These are phyloP conservation scores for Gamsiella multidivaricata DNA, from an alignment of 192 early-diverging fungal genomes.

Conservation along the genomic window DNA sequence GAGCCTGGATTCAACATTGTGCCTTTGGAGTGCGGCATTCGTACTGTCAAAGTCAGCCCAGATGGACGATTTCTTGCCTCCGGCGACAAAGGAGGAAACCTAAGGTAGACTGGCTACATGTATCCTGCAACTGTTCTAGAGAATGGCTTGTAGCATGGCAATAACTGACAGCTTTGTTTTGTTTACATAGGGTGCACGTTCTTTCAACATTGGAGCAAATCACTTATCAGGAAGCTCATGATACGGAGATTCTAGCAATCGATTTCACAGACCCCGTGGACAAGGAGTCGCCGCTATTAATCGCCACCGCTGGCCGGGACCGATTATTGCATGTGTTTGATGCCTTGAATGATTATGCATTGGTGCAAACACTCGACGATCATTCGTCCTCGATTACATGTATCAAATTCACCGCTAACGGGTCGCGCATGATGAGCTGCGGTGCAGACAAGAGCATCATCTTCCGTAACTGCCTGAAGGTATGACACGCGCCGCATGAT, in stretches of 20 bases:
- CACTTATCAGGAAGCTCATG: slow-evolving; percentile 78
- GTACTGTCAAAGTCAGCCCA: slow-evolving; percentile 71
- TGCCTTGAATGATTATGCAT: slow-evolving; percentile 61
- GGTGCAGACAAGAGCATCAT: slow-evolving; percentile 87
- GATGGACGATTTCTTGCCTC: slow-evolving; percentile 74
- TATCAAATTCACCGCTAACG: slow-evolving; percentile 74
- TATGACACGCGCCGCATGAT: no score
- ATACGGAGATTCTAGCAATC: slow-evolving; percentile 80
- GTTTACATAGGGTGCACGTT: slow-evolving; percentile 64
- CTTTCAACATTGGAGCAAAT: slow-evolving; percentile 69
- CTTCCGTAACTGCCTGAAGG: slow-evolving; percentile 64
- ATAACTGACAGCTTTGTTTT: no score
- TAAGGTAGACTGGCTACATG: slow-evolving; percentile 52
- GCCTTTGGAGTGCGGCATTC: slow-evolving; percentile 70
- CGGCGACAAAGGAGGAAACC: slow-evolving; percentile 79
- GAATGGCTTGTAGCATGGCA: no score
- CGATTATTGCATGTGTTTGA: slow-evolving; percentile 83
- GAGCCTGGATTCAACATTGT: slow-evolving; percentile 44
- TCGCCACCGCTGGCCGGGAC: slow-evolving; percentile 83
- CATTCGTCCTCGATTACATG: slow-evolving; percentile 86
- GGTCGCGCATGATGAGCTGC: slow-evolving; percentile 77
- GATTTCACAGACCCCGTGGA: slow-evolving; percentile 68
- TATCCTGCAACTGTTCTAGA: background rate
- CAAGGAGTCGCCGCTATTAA: slow-evolving; percentile 56
- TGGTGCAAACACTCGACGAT: slow-evolving; percentile 85